Evolutionary conservation across 441 rosid species (phyloP), one percentile per base, ranked within the genome.

Genomic region (Viola pubescens): DNA sequence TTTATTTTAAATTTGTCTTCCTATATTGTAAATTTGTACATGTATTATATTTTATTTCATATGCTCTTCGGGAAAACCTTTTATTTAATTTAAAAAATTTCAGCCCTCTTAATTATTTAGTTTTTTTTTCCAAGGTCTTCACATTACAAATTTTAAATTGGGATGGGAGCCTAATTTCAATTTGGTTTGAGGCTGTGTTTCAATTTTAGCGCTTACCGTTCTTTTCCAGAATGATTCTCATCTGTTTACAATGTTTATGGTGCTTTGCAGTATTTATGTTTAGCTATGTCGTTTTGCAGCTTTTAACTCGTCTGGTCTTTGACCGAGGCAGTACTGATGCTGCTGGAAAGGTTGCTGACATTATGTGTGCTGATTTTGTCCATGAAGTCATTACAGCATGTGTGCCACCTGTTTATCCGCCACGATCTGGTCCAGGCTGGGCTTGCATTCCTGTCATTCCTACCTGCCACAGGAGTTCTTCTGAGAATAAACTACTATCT

Each of bases 361-460:
- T 94, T 51, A 94, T 94, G 97, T 80, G 79, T 80, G 94, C 95
- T 65, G 99, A 88, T 84, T 89, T 94, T 90, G 96, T 94, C 59
- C 97, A 90, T 80, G 99, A 94, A 78, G 91, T 90, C 57, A 88
- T 88, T 71, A 86, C 99, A 64, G 96, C 99, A 52, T 90, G 99
- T 64, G 99, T 90, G 52, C 95, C 96, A 65, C 99, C 96, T 65
- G 95, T 88, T 82, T 94, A 83, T 74, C 99, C 99, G 63, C 97
- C 99, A 54, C 81, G 90, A 54, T 79, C 97, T 76, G 96, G 97
- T 74, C 83, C 76, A 77, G 99, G 95, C 68, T 94, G 99, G 99
- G 99, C 97, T 54, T 86, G 95, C 77, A 88, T 94, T 73, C 99
- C 99, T 0, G 75, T 88, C 50, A 73, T 77, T 78, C 88, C 94